phyloP scores from a whole-genome alignment of 352 stramenopile genomes.

The Peronospora destructor region DNA sequence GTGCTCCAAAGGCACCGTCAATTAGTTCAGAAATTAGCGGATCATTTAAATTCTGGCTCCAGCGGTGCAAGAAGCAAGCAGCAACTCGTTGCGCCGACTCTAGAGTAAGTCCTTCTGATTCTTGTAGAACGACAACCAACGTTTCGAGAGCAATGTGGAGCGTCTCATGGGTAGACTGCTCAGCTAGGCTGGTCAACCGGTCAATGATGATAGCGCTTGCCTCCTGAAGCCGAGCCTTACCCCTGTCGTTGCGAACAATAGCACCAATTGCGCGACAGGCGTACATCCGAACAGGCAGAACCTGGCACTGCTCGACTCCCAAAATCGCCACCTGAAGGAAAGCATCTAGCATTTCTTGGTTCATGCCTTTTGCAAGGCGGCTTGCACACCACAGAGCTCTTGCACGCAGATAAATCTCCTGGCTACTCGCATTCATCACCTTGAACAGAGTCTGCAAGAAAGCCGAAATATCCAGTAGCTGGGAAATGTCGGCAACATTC shows the following conservation, averaged over 20 bases:
- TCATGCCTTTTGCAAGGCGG: constrained; percentile 64
- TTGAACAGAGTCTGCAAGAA: constrained; percentile 75
- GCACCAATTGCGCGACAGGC: constrained; percentile 67
- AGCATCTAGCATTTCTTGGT: constrained; percentile 54
- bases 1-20: constrained; percentile 54
- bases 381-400: constrained; percentile 79
- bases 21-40: constrained; percentile 68
- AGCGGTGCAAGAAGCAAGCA: constrained; percentile 58
- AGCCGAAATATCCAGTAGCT: constrained; percentile 46
- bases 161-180: constrained; percentile 58
- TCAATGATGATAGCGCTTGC: constrained; percentile 46
- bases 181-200: constrained; percentile 48
- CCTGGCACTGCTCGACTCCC: constrained; percentile 56
- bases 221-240: constrained; percentile 51
- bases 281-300: constrained; percentile 74
- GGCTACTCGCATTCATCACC: constrained; percentile 56
- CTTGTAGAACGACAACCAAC: constrained; percentile 63
- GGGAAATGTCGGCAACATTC: constrained; percentile 36
- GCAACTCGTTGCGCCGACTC: constrained; percentile 43
- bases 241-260: constrained; percentile 55
- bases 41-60: constrained; percentile 65
- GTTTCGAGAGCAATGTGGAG: constrained; percentile 76
- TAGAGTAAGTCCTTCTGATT: constrained; percentile 32
- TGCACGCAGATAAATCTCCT: constrained; percentile 72
- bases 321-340: constrained; percentile 73